Percentiles rank a stretch among this genome's conserved stretches.
Evolutionary conservation across 441 rosid genomes (phyloP).

Genomic region (Viola pubescens): DNA sequence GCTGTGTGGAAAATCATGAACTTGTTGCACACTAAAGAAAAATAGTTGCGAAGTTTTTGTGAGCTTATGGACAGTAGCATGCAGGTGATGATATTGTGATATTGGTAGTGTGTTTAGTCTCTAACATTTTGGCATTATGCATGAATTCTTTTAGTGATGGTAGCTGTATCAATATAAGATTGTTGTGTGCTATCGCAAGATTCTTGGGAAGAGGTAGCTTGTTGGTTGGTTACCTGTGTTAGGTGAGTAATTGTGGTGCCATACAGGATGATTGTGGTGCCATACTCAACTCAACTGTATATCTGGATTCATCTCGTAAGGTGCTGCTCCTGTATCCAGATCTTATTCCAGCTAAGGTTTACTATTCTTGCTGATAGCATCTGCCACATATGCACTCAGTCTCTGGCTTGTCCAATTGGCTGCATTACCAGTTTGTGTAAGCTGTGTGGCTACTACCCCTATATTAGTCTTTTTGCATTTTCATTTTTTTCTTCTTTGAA

Average conservation of each 20-base stretch:
- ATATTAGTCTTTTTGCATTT: too few relatives aligned
- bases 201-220: slow-evolving; percentile 38
- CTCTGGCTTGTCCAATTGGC: too few relatives aligned
- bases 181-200: slow-evolving; percentile 16
- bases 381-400: not conserved
- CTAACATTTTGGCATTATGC: not conserved
- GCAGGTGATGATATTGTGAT: not conserved
- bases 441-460: too few relatives aligned
- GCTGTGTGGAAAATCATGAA: too few relatives aligned
- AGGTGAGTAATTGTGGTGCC: slow-evolving; percentile 66
- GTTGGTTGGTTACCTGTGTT: slow-evolving; percentile 41
- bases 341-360: slow-evolving; percentile 60
- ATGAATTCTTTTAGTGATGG: slow-evolving; percentile 12
- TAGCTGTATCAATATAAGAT: slow-evolving; percentile 15
- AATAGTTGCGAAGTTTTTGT: not conserved
- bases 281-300: slow-evolving; percentile 31
- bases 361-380: slow-evolving; percentile 27
- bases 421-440: too few relatives aligned
- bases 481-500: too few relatives aligned
- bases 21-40: too few relatives aligned
- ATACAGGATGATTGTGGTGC: slow-evolving; percentile 48
- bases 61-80: not conserved
- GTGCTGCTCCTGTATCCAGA: slow-evolving; percentile 41
- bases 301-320: slow-evolving; percentile 52
- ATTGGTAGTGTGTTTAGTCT: too few relatives aligned